Evolutionary conservation across 108 stramenopile species (phyloP).

Genomic region (Ochromonas danica): DNA sequence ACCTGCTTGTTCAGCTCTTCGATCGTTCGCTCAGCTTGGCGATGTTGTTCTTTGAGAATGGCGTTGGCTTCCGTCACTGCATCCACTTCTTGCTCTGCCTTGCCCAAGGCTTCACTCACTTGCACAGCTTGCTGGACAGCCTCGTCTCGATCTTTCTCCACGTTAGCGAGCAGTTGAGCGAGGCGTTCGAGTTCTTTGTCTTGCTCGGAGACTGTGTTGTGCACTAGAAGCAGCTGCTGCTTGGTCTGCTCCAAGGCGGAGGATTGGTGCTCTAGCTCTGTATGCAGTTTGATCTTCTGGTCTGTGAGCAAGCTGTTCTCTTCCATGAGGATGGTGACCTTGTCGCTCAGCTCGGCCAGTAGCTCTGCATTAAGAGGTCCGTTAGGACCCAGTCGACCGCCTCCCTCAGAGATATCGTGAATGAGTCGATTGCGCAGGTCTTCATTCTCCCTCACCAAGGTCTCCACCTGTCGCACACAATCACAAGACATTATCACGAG

Average conservation of each 20-base stretch:
- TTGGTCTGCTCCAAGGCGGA: neutral
- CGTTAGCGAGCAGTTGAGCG: neutral
- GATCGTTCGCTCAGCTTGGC: neutral
- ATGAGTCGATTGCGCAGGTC: neutral
- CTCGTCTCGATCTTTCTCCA: constrained; percentile 23
- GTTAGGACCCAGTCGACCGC: neutral
- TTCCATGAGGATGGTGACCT: constrained; percentile 11
- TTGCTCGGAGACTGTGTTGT: neutral
- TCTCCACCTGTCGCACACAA: neutral
- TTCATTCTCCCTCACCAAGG: constrained; percentile 11
- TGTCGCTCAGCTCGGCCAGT: constrained; percentile 11
- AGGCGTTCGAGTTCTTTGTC: neutral
- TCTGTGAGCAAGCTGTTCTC: constrained; percentile 16
- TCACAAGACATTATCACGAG: neutral
- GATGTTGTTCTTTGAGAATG: neutral
- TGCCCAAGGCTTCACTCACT: neutral
- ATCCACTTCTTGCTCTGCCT: constrained; percentile 6
- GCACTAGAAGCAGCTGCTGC: neutral
- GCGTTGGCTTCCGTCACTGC: neutral
- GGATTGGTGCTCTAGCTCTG: neutral
- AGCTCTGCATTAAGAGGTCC: constrained; percentile 22
- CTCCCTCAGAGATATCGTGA: neutral
- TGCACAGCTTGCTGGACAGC: constrained; percentile 1
- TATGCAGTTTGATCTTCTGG: constrained; percentile 1
- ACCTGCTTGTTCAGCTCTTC: constrained; percentile 23